Base-by-base conservation (phyloP, 2,329 filamentous ascomycete genomes). In the Nemania abortiva region DNA sequence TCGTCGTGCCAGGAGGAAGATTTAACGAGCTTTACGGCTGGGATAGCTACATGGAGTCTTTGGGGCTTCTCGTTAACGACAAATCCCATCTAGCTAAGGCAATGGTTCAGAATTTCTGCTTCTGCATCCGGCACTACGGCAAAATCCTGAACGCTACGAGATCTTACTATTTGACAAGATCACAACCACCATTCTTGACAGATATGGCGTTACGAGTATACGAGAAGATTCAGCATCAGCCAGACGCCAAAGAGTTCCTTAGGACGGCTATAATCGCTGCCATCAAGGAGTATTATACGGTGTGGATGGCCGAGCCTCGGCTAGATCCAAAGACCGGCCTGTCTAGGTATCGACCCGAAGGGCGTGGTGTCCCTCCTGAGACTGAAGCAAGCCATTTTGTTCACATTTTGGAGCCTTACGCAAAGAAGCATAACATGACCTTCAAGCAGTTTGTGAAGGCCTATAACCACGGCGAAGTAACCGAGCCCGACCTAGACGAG, bases 11-110 rank as follows among this genome's bases (percentile, higher is more conserved):
- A 0, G 96, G 96, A 68, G 96, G 96, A 27, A 90, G 96, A 34
- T 99, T 99, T 89, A 99, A 99, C 81, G 96, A 99, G 81, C 83
- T 99, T 24, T 99, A 99, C 79, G 95, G 95, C 55, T 99, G 96
- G 96, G 96, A 99, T 82, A 98, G 94, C 79, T 99, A 98, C 84
- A 98, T 99, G 94, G 93, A 95, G 80, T 96, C 95, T 5, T 85
- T 98, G 2, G 96, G 96, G 20, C 86, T 99, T 67, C 84, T 98
- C 68, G 89, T 94, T 74, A 94, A 95, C 77, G 92, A 96, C 78
- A 90, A 93, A 68, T 90, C 94, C 24, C 90, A 98, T 76, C 84
- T 98, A 64, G 94, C 94, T 74, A 97, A 98, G 84, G 88, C 91
- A 58, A 98, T 99, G 94, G 95, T 98, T 60, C 86, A 89, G 75